A percentile compares a stretch with the other conserved stretches of the same genome.
Conservation (phyloP, 441 rosid genomes). For the Syzygium malaccense region DNA sequence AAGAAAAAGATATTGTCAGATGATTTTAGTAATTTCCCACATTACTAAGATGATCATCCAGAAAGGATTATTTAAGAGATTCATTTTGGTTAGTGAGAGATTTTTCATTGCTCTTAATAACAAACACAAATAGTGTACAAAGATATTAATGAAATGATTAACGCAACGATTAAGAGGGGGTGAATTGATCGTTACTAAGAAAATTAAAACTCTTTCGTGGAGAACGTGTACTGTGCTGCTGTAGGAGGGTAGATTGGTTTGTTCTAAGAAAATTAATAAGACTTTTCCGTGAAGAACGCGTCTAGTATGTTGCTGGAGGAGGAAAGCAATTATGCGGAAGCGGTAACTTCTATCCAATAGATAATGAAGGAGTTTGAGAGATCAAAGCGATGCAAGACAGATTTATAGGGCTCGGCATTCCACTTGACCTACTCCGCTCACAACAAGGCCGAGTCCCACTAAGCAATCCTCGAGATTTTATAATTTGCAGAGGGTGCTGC, state of each 20-base stretch:
- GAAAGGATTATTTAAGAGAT: neutral
- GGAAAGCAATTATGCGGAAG: neutral
- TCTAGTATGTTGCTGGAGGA: fast-evolving
- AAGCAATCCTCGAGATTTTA: too few relatives aligned
- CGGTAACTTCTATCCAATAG: too few relatives aligned
- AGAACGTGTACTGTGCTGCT: too few relatives aligned
- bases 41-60: neutral
- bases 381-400: too few relatives aligned
- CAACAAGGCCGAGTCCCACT: too few relatives aligned
- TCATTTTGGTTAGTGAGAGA: neutral
- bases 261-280: neutral
- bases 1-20: neutral
- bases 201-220: too few relatives aligned
- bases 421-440: too few relatives aligned
- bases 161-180: neutral
- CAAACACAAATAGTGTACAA: neutral
- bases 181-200: neutral
- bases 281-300: neutral
- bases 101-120: neutral
- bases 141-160: neutral
- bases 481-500: too few relatives aligned
- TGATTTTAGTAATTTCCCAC: neutral
- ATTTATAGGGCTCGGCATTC: too few relatives aligned
- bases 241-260: neutral
- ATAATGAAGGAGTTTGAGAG: too few relatives aligned